Evolutionary conservation across 73 alveolate genomes (phyloP).

Genomic region (Effrenium voratum): DNA sequence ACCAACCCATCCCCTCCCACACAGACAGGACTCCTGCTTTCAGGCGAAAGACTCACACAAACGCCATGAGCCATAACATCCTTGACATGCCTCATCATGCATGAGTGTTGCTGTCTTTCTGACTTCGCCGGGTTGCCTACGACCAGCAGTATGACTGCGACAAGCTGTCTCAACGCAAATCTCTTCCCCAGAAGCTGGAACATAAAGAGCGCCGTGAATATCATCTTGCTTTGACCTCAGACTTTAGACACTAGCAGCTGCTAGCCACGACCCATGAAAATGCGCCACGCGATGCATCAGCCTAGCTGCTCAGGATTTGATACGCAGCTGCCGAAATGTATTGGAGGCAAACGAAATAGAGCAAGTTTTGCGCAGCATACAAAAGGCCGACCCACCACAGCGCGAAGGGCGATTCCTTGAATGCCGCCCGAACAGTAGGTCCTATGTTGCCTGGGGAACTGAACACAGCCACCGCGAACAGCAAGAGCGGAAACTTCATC

Average conservation of each 20-base stretch:
- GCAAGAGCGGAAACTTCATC: conserved; percentile 32
- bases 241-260: no score
- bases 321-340: conserved; percentile 51
- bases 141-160: not conserved
- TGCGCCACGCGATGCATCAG: not conserved
- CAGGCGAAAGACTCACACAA: no score
- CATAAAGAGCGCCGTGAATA: conserved; percentile 77
- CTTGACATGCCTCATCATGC: no score
- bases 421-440: conserved; percentile 35
- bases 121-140: not conserved
- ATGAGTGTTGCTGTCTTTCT: no score
- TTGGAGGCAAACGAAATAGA: conserved; percentile 65
- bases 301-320: conserved; percentile 43
- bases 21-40: no score
- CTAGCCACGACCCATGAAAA: no score
- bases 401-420: conserved; percentile 25
- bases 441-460: not conserved
- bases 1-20: no score
- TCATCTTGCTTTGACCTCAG: conserved; percentile 84
- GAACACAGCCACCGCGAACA: not conserved
- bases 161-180: not conserved
- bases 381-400: conserved; percentile 88
- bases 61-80: no score
- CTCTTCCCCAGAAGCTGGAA: conserved; percentile 39
- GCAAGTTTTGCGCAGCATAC: conserved; percentile 63